These are phyloP conservation scores for Wakefieldia striispora DNA, from an alignment of 768 basidiomycete species.

Conservation along the genomic window DNA sequence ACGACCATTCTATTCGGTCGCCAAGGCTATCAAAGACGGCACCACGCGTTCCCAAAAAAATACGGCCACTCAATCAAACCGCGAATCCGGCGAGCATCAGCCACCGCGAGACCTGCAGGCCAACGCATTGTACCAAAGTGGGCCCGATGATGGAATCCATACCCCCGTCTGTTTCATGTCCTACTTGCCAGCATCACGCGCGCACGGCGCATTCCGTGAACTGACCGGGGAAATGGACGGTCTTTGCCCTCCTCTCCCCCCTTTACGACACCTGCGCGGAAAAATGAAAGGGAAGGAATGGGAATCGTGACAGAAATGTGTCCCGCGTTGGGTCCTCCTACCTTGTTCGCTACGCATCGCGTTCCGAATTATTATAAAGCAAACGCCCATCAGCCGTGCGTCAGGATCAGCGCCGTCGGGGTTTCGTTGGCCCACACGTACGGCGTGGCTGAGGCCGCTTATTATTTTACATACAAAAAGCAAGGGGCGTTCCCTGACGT, in stretches of 20 bases:
- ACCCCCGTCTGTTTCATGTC: conserved; percentile 20
- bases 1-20: not conserved
- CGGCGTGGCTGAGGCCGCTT: conserved; percentile 8
- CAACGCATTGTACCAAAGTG: conserved; percentile 15
- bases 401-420: conserved; percentile 21
- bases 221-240: conserved; percentile 10
- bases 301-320: not conserved
- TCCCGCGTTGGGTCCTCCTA: too few species aligned
- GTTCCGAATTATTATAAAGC: conserved; percentile 10
- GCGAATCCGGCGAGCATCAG: conserved; percentile 17
- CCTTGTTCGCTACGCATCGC: not conserved
- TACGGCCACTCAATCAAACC: not conserved
- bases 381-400: not conserved
- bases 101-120: conserved; percentile 17
- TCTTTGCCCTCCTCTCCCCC: not conserved
- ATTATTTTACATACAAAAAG: conserved; percentile 22
- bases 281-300: not conserved
- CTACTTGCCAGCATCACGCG: not conserved
- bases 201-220: conserved; percentile 14
- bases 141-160: conserved; percentile 8
- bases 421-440: conserved; percentile 13
- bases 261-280: conserved; percentile 6
- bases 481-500: not conserved
- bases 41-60: not conserved
- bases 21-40: not conserved